Conservation (phyloP, 2,329 filamentous ascomycete species). For the Setomelanomma holmii region DNA sequence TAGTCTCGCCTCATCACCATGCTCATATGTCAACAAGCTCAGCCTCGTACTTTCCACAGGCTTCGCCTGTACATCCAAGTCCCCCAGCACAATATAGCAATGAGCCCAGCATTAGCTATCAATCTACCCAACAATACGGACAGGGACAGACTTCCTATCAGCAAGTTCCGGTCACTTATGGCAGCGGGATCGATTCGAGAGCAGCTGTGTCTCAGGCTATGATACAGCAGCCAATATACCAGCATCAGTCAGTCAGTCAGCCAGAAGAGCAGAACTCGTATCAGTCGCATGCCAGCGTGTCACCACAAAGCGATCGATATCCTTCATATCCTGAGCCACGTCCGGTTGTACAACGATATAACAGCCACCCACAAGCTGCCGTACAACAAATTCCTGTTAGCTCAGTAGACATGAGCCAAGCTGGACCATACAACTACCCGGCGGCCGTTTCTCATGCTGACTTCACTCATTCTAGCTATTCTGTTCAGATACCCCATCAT, state of each 20-base stretch:
- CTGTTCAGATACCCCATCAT: slow-evolving; percentile 47
- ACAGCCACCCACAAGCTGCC: slow-evolving; percentile 30
- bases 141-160: slow-evolving; percentile 32
- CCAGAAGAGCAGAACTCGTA: slow-evolving; percentile 34
- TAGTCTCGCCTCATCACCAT: slow-evolving; percentile 39
- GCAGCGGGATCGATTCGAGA: slow-evolving; percentile 24
- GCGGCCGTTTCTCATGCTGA: slow-evolving; percentile 34
- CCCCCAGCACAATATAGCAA: slow-evolving; percentile 33
- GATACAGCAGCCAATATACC: slow-evolving; percentile 32
- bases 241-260: slow-evolving; percentile 25
- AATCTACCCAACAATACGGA: slow-evolving; percentile 32
- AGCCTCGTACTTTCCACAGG: slow-evolving; percentile 42
- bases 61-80: slow-evolving; percentile 35
- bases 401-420: slow-evolving; percentile 28
- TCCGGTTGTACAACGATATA: slow-evolving; percentile 29
- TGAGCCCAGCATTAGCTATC: slow-evolving; percentile 23
- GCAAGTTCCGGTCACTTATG: slow-evolving; percentile 34
- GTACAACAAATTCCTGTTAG: slow-evolving; percentile 24
- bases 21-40: slow-evolving; percentile 36
- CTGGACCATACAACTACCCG: slow-evolving; percentile 27
- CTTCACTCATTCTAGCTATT: slow-evolving; percentile 38
- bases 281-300: slow-evolving; percentile 25
- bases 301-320: slow-evolving; percentile 33
- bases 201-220: slow-evolving; percentile 27
- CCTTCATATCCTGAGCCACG: slow-evolving; percentile 28